Conservation (phyloP, 2,329 filamentous ascomycete species). For the Hymenoscyphus fraxineus region DNA sequence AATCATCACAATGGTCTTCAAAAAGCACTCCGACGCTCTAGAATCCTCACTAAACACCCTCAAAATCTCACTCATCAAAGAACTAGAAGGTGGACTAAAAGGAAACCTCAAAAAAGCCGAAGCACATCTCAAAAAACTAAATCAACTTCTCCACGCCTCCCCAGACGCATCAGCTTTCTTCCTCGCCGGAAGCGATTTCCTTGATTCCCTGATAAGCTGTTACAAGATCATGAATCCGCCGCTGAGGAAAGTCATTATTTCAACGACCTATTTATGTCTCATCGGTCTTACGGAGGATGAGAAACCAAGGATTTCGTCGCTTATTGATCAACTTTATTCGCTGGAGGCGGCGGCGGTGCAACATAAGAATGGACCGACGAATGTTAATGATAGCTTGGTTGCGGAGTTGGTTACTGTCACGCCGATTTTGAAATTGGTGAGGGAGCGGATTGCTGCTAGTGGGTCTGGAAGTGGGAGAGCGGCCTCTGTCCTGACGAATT, state of each 20-base stretch:
- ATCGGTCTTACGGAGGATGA: constrained; percentile 64
- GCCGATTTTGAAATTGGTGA: constrained; percentile 64
- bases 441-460: constrained; percentile 48
- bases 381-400: constrained; percentile 68
- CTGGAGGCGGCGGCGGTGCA: constrained; percentile 69
- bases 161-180: constrained; percentile 58
- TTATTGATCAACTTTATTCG: constrained; percentile 80
- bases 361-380: constrained; percentile 53
- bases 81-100: constrained; percentile 58
- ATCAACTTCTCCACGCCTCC: constrained; percentile 60
- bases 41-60: constrained; percentile 54
- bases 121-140: constrained; percentile 53
- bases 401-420: constrained; percentile 78
- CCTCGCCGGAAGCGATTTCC: constrained; percentile 80
- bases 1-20: constrained; percentile 49
- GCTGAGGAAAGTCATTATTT: constrained; percentile 64
- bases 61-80: constrained; percentile 59
- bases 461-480: constrained; percentile 52
- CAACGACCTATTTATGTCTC: constrained; percentile 72
- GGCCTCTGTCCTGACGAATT: constrained; percentile 55
- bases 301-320: constrained; percentile 66
- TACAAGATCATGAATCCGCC: constrained; percentile 62
- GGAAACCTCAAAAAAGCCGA: constrained; percentile 54
- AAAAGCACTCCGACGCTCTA: constrained; percentile 45
- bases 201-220: constrained; percentile 68